Evolutionary conservation across 2,329 filamentous ascomycete genomes (phyloP), one percentile per base, ranked within the genome.

Genomic region (Zymoseptoria brevis): DNA sequence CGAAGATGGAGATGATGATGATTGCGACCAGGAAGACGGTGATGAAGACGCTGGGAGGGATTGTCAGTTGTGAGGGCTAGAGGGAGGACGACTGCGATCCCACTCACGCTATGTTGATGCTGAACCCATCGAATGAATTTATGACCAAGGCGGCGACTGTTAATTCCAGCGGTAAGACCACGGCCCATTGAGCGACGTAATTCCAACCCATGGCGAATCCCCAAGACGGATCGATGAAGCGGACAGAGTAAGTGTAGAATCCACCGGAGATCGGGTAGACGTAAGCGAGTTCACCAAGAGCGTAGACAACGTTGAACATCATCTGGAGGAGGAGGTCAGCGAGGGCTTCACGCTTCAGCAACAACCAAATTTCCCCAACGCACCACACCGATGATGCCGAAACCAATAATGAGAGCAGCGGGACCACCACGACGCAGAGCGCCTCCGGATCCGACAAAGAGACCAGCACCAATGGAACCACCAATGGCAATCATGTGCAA

Each of bases 361-460:
- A 64, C 63, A 29, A n/a, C n/a, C n/a, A n/a, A n/a, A n/a, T n/a
- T n/a, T n/a, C n/a, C n/a, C 11, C 13, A 11, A 63, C 68, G 62
- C 54, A 71, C 68, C n/a, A 72, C 50, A 64, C 70, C 70, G 54
- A 71, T 72, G 59, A 72, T 66, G 48, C 59, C 61, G 52, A 70
- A 72, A 55, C 58, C 64, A 53, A 72, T 67, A 24, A 72, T 57
- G 6, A 72, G 62, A 53, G 78, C 76, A 21, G 73, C 75, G 29
- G 80, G 80, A 35, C 80, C 80, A 68, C 77, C 79, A 2, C 69
- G 77, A 13, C 75, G 72, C 49, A 82, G 72, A 5, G 79, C 76
- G 48, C 73, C 68, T 50, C 80, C 80, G 53, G 77, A 77, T 55
- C 79, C 77, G 55, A 83, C 79, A 67, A 82, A 83, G 4, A 83